Conservation (phyloP, 371 early-diverging fungal genomes). For the Chytridiales sp. region DNA sequence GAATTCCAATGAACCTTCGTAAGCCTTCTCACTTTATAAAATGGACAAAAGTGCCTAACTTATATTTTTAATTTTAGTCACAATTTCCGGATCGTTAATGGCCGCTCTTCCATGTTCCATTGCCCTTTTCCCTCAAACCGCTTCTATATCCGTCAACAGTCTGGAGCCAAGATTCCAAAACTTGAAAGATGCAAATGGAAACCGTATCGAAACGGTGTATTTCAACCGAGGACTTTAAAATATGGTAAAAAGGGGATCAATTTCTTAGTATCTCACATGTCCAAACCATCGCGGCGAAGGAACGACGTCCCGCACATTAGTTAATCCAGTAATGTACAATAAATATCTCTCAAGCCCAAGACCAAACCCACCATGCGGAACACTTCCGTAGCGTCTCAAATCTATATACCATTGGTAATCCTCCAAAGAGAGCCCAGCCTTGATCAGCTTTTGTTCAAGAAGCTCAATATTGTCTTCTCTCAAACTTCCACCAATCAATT, state of each 20-base stretch:
- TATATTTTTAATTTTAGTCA: conserved; percentile 27
- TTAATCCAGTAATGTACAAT: conserved; percentile 74
- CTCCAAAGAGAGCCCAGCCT: conserved; percentile 58
- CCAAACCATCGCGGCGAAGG: conserved; percentile 64
- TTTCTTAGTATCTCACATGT: conserved; percentile 10
- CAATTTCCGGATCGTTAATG: conserved; percentile 67
- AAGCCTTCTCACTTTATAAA: conserved; percentile 9
- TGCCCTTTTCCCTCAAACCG: conserved; percentile 77
- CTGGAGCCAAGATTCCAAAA: conserved; percentile 49
- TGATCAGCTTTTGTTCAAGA: conserved; percentile 57
- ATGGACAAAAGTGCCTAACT: neutral
- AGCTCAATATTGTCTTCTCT: conserved; percentile 70
- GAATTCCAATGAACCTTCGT: conserved; percentile 65
- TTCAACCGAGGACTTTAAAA: conserved; percentile 72
- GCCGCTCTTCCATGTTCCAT: conserved; percentile 78
- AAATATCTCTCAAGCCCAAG: conserved; percentile 88
- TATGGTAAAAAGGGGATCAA: neutral
- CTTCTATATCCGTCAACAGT: conserved; percentile 33
- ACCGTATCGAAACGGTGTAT: conserved; percentile 56
- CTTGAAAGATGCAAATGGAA: conserved; percentile 54
- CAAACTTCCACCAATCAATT: conserved; percentile 87
- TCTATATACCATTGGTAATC: conserved; percentile 84
- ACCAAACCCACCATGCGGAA: conserved; percentile 93
- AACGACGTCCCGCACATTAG: conserved; percentile 81
- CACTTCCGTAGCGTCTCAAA: conserved; percentile 76